Evolutionary conservation across 225 moss, liverwort and hornwort species (phyloP), one percentile per base, ranked within the genome.

Genomic region (Straminergon stramineum): DNA sequence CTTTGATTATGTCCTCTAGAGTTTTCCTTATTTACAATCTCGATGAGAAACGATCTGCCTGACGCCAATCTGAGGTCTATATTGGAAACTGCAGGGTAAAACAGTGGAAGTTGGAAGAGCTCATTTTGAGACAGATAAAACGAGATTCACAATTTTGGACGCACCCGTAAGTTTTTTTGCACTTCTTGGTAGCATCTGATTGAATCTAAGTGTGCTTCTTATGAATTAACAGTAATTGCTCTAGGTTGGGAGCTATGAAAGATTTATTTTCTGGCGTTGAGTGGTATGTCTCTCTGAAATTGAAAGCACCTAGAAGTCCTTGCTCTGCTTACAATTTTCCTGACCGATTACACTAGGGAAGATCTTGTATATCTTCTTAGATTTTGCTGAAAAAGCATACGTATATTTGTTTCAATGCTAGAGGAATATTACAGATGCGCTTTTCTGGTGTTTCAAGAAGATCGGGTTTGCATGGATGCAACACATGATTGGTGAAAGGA

Each of bases 91-190:
- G 69, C 93, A 97, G 97, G 97, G 96, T 35, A 97, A 95, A 75
- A 97, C 96, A 57, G 97, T 97, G 22, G 97, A 97, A 86, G 97
- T 97, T 92, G 97, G 97, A 74, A 92, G 97, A 91, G 97, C 96
- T 32, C 95, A 96, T 87, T 97, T 97, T 83, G 96, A 96, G 92
- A 97, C 97, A 27, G 91, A 55, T 8, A 95, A 96, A 86, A 93
- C 97, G 17, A 90, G 97, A 69, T 97, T 97, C 90, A 97, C 97
- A 43, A 95, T 97, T 75, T 92, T 97, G 94, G 96, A 97, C 63
- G 97, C 99, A 35, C 99, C 99, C n/a, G 98, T 98, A 92, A 93
- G 95, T 43, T 55, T 81, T 52, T 37, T 62, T 51, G 35, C 31
- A 83, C 53, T 74, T 57, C 43, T 63, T 34, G 35, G 83, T 79